Base-by-base conservation (phyloP, 257 asterid genomes). In the Gynochthodes officinalis region DNA sequence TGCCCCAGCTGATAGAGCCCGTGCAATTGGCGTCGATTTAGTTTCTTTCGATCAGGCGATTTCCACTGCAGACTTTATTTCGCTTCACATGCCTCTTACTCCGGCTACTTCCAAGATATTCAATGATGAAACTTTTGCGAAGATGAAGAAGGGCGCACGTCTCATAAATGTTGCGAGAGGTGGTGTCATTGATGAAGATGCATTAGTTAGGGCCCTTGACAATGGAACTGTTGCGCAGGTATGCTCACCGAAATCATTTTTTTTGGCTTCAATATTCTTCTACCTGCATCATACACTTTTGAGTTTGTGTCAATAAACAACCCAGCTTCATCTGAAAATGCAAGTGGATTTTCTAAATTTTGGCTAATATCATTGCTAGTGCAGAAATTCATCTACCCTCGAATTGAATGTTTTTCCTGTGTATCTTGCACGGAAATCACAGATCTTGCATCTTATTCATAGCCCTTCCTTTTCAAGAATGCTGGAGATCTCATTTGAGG, bases 41-140 rank as follows among this genome's bases (percentile, higher is more conserved):
- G 99, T 94, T 28, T 83, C 95, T 27, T 92, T 94, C 42, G 97
- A 94, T 76, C 83, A 89, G 74, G 99, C 99, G 66, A 74, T 94
- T 72, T 62, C 92, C 25, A 85, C 90, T 7, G 97, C 99, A 1
- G 87, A 94, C 77, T 94, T 94, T 64, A 53, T 94, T 53, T 94
- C 99, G 18, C 98, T 94, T 77, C 99, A 94, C 83, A 94, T 94
- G 97, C 99, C 99, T 59, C 98, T 94, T 21, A 94, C 98, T 63
- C 90, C 96, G n/a, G 62, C 92, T 10, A 94, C 99, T 25, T 69
- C 78, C 72, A 92, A 94, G 87, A 48, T 94, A 48, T 84, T 94
- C 76, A 94, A 91, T 32, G 99, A 94, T 21, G 89, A 84, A n/a
- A 91, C 96, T 0, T 94, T 94, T 67, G 80, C 84, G 28, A 94